phyloP scores from a whole-genome alignment of 345 rosid genomes.

The Bruguiera sexangula region DNA sequence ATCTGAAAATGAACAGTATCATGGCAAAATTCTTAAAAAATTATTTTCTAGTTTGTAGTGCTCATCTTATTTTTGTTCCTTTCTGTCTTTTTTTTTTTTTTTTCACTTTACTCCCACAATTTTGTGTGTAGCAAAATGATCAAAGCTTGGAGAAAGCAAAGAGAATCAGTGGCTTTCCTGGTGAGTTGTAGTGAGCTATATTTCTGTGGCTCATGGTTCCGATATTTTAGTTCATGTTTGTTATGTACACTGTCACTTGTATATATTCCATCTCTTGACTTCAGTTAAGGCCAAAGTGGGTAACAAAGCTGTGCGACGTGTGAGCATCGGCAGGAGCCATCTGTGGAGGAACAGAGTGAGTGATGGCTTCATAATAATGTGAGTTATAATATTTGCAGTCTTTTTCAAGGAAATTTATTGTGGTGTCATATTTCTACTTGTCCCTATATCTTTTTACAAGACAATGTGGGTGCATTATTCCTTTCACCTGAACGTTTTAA shows the following conservation, averaged over 20 bases:
- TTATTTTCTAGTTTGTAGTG: not conserved
- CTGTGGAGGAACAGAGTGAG: constrained; percentile 41
- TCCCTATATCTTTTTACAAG: not conserved
- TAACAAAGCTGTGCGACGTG: constrained; percentile 34
- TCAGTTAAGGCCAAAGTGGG: constrained; percentile 46
- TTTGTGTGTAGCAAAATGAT: constrained; percentile 32
- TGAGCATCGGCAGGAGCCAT: constrained; percentile 36
- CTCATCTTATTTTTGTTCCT: not conserved
- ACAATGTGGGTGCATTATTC: not conserved
- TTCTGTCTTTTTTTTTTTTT: not conserved
- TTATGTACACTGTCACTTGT: not conserved
- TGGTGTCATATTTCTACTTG: not conserved
- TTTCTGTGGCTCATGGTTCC: not conserved
- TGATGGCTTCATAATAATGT: constrained; percentile 44
- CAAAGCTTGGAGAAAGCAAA: constrained; percentile 25
- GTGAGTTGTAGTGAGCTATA: constrained; percentile 19
- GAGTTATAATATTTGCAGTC: constrained; percentile 20
- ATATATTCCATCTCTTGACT: constrained; percentile 17
- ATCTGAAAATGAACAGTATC: too few relatives aligned
- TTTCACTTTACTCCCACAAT: not conserved
- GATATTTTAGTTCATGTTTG: not conserved
- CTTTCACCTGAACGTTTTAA: not conserved
- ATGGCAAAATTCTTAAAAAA: not conserved
- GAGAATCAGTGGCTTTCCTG: constrained; percentile 17
- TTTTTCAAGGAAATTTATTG: not conserved